Conservation (phyloP, 176 grass and related monocot species). For the Musa itinerans region DNA sequence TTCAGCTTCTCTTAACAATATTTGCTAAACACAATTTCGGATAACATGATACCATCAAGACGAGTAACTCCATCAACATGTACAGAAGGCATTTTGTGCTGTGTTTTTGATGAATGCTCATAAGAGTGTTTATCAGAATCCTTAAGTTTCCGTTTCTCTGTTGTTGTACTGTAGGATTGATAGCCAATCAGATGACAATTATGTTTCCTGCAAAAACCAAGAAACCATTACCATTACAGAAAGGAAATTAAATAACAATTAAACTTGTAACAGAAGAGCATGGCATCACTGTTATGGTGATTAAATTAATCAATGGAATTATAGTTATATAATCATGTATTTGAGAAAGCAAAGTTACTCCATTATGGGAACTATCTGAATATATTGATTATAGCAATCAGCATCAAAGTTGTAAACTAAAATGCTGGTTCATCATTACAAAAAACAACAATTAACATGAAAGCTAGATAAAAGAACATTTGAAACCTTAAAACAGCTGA, state of each 20-base stretch:
- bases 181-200: slow-evolving; percentile 11
- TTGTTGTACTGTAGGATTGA: not conserved
- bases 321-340: not conserved
- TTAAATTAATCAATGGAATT: not conserved
- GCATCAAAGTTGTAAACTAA: too few species aligned
- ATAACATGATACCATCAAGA: not conserved
- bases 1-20: not conserved
- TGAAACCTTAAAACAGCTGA: not conserved
- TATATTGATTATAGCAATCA: not conserved
- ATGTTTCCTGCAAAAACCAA: slow-evolving; percentile 1
- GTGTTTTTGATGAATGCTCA: not conserved
- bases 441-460: not conserved
- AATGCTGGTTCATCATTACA: too few species aligned
- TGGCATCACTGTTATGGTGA: not conserved
- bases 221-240: not conserved
- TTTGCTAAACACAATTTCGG: not conserved
- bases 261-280: not conserved
- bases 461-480: not conserved
- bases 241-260: not conserved
- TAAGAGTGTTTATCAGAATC: not conserved
- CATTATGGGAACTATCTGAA: not conserved
- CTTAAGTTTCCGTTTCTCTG: slow-evolving; percentile 6
- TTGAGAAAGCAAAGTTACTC: not conserved
- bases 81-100: not conserved
- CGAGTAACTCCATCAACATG: not conserved